phyloP scores from a whole-genome alignment of 257 asterid genomes.

The Asclepias syriaca region DNA sequence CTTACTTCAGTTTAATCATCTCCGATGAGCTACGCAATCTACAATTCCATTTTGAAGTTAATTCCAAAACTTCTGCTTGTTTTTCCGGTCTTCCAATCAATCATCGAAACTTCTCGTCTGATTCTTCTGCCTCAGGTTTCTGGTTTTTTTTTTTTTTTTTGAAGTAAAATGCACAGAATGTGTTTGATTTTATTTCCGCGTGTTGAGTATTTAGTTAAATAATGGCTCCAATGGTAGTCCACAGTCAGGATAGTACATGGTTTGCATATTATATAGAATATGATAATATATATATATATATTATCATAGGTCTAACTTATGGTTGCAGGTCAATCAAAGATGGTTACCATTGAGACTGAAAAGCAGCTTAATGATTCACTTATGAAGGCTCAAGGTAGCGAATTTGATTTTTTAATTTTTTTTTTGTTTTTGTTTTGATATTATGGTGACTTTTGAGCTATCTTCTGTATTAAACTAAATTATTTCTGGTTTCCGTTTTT shows the following conservation, averaged over 20 bases:
- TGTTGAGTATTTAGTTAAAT: not conserved
- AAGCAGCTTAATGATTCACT: slow-evolving; percentile 70
- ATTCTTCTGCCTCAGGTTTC: slow-evolving; percentile 56
- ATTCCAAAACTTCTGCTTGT: slow-evolving; percentile 15
- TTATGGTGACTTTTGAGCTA: not conserved
- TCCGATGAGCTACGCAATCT: slow-evolving; percentile 41
- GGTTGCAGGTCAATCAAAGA: slow-evolving; percentile 59
- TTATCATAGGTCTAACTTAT: slow-evolving; percentile 3
- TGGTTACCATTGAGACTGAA: slow-evolving; percentile 70
- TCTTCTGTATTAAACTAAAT: not conserved
- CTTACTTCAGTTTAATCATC: slow-evolving; percentile 47
- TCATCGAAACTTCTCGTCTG: slow-evolving; percentile 54
- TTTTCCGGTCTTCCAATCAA: slow-evolving; percentile 22
- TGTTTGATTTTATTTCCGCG: not conserved
- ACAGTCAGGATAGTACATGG: not conserved
- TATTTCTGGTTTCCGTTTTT: not conserved
- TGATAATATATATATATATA: too few species aligned
- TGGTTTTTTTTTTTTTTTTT: not conserved
- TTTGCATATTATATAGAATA: not conserved
- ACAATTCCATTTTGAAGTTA: slow-evolving; percentile 31
- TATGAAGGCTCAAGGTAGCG: slow-evolving; percentile 65
- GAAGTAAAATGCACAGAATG: not conserved
- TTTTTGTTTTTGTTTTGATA: not conserved
- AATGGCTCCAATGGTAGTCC: not conserved
- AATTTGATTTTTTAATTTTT: not conserved